Evolutionary conservation across 495 filamentous ascomycete species (phyloP), one percentile per base, ranked within the genome.

Genomic region (Trichocladium uniseriatum): DNA sequence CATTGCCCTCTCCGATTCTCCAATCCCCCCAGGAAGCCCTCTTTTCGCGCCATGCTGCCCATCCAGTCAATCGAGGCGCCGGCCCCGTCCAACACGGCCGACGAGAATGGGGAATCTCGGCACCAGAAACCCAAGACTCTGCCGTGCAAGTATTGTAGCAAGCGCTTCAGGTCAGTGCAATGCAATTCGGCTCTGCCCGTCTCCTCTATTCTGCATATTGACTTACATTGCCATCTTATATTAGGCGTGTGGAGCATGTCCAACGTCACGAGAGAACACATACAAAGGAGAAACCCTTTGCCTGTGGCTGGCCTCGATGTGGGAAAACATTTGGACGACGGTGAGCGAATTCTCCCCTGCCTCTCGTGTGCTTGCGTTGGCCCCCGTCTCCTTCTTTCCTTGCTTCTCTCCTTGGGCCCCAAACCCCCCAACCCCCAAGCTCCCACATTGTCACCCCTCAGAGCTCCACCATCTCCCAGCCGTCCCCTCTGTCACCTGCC

Each of bases 261-360:
- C 74, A 80, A 60, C 71, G 77, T 48, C 77, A 80, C 56, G 77
- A 80, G 59, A 69, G 77, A 61, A 79, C 76, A 37, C 77, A 80
- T 68, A 80, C 76, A 57, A 78, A 78, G 57, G 72, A 77, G 61
- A 79, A 78, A 60, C 77, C 77, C 2, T 80, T 78, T 60, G 66
- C 69, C 34, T 80, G 77, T 46, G 56, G 55, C 53, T 74, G 70
- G 70, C 63, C 62, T 55, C 61, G 71, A 36, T 80, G 77, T 60
- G 75, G 73, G 51, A 78, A 79, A 60, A 75, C 71, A 3, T 80
- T 79, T 63, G 73, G 74, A 51, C 69, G 77, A 55, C 72, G 75
- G 76, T 78, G 61, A 69, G 71, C 32, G 13, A 32, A 28, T 43
- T 31, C 15, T 43, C 7, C 42, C 34, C 43, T 45, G 15, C 18